Conservation (phyloP, 306 rosid species). For the Aeschynomene evenia region DNA sequence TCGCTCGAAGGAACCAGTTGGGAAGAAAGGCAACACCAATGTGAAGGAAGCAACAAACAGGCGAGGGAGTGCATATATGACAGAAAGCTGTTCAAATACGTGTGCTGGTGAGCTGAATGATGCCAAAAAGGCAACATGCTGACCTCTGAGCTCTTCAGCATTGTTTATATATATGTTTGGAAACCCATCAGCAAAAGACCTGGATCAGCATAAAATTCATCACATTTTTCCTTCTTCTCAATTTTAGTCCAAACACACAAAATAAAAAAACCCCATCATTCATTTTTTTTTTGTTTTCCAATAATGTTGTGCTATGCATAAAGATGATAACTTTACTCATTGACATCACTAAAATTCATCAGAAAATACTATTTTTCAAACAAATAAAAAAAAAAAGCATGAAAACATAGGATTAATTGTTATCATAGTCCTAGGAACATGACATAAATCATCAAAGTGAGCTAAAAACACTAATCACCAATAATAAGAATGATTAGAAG, state of each 20-base stretch:
- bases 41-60: slow-evolving; percentile 93
- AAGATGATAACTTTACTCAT: not conserved
- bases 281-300: not conserved
- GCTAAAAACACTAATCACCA: not conserved
- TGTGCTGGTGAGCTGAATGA: slow-evolving; percentile 90
- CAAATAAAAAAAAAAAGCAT: not conserved
- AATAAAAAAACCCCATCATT: not conserved
- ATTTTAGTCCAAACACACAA: not conserved
- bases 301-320: not conserved
- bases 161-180: slow-evolving; percentile 80
- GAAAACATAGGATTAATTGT: not conserved
- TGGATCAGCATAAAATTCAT: slow-evolving; percentile 39
- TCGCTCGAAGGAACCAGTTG: slow-evolving; percentile 96
- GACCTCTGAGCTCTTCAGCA: slow-evolving; percentile 94
- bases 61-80: slow-evolving; percentile 85
- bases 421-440: not conserved
- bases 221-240: slow-evolving; percentile 12
- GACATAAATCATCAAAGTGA: not conserved
- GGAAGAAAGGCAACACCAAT: slow-evolving; percentile 93
- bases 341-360: not conserved
- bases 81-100: slow-evolving; percentile 95
- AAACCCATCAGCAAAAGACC: slow-evolving; percentile 92
- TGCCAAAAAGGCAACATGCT: slow-evolving; percentile 91
- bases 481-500: not conserved
- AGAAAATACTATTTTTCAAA: not conserved